These are phyloP conservation scores for Conringia planisiliqua DNA, from an alignment of 345 rosid species.

Conservation along the genomic window DNA sequence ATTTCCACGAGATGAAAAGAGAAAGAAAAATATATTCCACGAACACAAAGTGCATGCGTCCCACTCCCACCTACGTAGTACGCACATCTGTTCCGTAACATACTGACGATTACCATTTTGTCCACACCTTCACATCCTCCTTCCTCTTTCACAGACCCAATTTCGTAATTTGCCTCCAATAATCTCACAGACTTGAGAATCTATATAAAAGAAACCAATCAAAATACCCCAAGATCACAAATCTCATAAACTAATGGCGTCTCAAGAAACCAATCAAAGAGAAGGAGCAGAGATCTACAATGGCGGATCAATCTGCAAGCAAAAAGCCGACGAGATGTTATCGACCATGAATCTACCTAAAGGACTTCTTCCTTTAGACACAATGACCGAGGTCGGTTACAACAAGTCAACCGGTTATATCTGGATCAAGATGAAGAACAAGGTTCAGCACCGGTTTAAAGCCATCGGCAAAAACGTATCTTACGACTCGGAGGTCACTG, in stretches of 20 bases:
- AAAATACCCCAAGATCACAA: background rate
- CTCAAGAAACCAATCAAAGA: constrained; percentile 31
- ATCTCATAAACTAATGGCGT: constrained; percentile 25
- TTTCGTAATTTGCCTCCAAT: background rate
- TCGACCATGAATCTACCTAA: constrained; percentile 43
- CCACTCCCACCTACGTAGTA: background rate
- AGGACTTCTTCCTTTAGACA: constrained; percentile 54
- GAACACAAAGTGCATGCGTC: background rate
- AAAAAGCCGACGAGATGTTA: constrained; percentile 45
- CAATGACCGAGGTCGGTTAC: constrained; percentile 51
- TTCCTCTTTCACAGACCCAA: background rate
- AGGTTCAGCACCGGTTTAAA: constrained; percentile 39
- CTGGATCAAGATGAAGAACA: constrained; percentile 55
- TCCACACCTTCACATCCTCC: background rate
- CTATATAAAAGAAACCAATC: background rate
- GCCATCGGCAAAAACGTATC: constrained; percentile 39
- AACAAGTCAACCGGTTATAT: constrained; percentile 53
- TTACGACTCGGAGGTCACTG: constrained; percentile 51
- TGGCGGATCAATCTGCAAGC: constrained; percentile 46
- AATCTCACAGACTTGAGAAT: background rate
- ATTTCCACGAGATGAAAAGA: background rate
- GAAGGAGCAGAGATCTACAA: constrained; percentile 50
- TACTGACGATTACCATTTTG: background rate
- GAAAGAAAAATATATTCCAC: background rate
- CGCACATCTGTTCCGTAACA: background rate